phyloP scores from a whole-genome alignment of 495 filamentous ascomycete genomes.

The Diplogelasinospora grovesii region DNA sequence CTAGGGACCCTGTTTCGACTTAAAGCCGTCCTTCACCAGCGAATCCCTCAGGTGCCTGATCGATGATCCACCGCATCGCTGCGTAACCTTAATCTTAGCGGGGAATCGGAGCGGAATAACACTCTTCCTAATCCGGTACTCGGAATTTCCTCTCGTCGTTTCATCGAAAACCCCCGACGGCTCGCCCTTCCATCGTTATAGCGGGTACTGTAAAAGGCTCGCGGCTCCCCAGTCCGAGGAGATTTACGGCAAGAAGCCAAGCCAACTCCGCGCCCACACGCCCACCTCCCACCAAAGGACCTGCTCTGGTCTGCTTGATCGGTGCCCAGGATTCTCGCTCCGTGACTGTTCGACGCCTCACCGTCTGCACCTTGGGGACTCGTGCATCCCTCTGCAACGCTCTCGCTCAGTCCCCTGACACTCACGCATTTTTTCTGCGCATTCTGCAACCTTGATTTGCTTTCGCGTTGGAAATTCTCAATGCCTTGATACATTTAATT shows the following conservation, averaged over 20 bases:
- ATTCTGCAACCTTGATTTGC: slow-evolving; percentile 8
- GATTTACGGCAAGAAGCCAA: background rate
- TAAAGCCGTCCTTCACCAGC: too few species aligned
- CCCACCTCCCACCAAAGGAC: background rate
- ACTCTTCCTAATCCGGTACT: background rate
- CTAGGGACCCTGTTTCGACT: too few species aligned
- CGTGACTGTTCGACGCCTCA: slow-evolving; percentile 16
- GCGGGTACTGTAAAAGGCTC: slow-evolving; percentile 2
- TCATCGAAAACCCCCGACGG: background rate
- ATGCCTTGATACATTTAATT: too few species aligned
- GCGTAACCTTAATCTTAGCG: too few species aligned
- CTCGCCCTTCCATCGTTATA: background rate
- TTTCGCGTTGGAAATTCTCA: background rate
- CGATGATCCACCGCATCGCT: too few species aligned
- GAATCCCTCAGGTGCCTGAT: too few species aligned
- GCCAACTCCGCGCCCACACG: background rate
- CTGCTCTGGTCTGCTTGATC: slow-evolving; percentile 14
- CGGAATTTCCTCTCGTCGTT: background rate
- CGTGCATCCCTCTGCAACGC: background rate
- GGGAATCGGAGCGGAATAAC: slow-evolving; percentile 3
- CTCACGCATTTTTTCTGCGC: too few species aligned
- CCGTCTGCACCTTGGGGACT: slow-evolving; percentile 10
- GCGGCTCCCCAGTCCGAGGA: slow-evolving; percentile 2
- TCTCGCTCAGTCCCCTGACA: too few species aligned
- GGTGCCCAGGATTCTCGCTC: slow-evolving; percentile 15